Conservation (phyloP, 192 early-diverging fungal species). For the Coemansia pectinata region DNA sequence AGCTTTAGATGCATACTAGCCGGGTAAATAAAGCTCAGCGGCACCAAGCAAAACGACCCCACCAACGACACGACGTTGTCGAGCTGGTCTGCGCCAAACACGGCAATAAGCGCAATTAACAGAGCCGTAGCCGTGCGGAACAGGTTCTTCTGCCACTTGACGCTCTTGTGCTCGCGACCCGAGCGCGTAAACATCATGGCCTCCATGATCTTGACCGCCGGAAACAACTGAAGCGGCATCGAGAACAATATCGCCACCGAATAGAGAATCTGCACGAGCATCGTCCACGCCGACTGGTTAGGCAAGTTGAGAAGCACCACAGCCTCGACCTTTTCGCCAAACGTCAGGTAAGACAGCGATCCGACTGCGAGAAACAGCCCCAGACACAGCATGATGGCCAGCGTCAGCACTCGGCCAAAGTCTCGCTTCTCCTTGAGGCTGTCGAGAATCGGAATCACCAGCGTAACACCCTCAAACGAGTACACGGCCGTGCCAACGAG, state of each 20-base stretch:
- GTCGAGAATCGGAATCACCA: slow-evolving; percentile 73
- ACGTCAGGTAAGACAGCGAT: slow-evolving; percentile 81
- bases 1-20: slow-evolving; percentile 80
- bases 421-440: slow-evolving; percentile 84
- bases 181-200: slow-evolving; percentile 78
- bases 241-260: slow-evolving; percentile 93
- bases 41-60: slow-evolving; percentile 79
- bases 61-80: slow-evolving; percentile 85
- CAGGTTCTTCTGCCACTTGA: slow-evolving; percentile 89
- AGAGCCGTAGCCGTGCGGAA: slow-evolving; percentile 69
- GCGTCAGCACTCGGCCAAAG: slow-evolving; percentile 78
- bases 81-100: slow-evolving; percentile 75
- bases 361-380: slow-evolving; percentile 84
- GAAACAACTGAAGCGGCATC: slow-evolving; percentile 92
- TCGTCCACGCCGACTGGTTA: slow-evolving; percentile 64
- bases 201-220: slow-evolving; percentile 92
- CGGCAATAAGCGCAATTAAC: slow-evolving; percentile 73
- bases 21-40: slow-evolving; percentile 86
- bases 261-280: slow-evolving; percentile 80
- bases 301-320: slow-evolving; percentile 91
- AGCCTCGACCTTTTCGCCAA: slow-evolving; percentile 84
- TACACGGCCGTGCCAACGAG: slow-evolving; percentile 97
- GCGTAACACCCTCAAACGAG: slow-evolving; percentile 87
- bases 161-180: slow-evolving; percentile 70
- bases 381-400: slow-evolving; percentile 76